Base-by-base conservation (phyloP, 2,329 filamentous ascomycete species). In the Paecilomyces niveus region DNA sequence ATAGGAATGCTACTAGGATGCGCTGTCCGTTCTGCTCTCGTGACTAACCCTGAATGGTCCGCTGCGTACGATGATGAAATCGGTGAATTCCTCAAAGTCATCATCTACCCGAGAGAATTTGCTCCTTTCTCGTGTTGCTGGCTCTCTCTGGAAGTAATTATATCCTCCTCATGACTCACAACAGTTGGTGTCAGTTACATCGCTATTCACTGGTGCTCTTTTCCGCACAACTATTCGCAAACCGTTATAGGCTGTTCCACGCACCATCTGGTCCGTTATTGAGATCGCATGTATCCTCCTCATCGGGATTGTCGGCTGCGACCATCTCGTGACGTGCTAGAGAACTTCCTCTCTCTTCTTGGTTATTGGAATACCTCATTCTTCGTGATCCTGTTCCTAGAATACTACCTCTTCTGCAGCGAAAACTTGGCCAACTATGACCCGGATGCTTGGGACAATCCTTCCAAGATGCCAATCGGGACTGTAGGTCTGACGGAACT, bases 351-450 rank as follows among this genome's bases (percentile, higher is more conserved):
- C 18, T 74, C 73, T 4, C n/a, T n/a, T n/a, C n/a, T n/a, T n/a
- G n/a, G 79, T 6, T 82, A 82, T 66, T 82, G 78, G 78, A 77
- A 75, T 61, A 81, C 78, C 0, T 72, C 72, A 11, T 81, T 80
- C 65, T 78, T 79, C 52, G 73, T 78, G 39, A 78, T 82, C 61
- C 55, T 82, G 4, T 77, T 80, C 57, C 61, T 68, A 33, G 80
- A 82, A 64, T 80, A 83, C 66, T 80, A 77, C 61, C 53, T 77
- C 52, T 82, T 81, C 70, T 76, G 80, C 51, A 68, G 69, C 32
- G 74, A 76, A 32, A 72, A 71, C 18, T 64, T 72, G 53, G 68
- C 67, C 11, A 77, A 77, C 45, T 82, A 82, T 61, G 74, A 82
- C 58, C 72, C 82, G 39, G 78, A 80, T 21, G 76, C 67, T 6